These are phyloP conservation scores for Hypoxylon rickii DNA, from an alignment of 495 filamentous ascomycete species.

Conservation along the genomic window DNA sequence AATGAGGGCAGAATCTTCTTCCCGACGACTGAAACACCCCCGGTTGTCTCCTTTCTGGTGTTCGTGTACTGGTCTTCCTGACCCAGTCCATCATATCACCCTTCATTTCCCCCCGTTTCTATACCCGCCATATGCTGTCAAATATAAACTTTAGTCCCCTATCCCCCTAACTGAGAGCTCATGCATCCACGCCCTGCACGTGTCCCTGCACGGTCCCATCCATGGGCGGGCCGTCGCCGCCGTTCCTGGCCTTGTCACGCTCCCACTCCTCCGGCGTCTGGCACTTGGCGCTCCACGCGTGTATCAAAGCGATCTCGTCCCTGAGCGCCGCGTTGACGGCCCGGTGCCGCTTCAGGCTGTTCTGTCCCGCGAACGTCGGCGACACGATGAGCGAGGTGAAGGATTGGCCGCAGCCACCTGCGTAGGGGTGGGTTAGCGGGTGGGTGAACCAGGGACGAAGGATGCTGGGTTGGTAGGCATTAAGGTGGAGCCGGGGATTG, in stretches of 20 bases:
- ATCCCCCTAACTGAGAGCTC: too few species aligned
- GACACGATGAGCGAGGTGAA: constrained; percentile 93
- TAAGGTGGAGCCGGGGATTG: constrained; percentile 17
- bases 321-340: constrained; percentile 87
- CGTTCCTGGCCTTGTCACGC: constrained; percentile 57
- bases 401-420: constrained; percentile 94
- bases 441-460: background rate
- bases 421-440: background rate
- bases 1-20: background rate
- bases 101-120: too few species aligned
- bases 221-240: constrained; percentile 44
- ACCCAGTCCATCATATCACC: too few species aligned
- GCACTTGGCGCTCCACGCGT: constrained; percentile 98
- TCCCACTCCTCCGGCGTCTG: constrained; percentile 94
- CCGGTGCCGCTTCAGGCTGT: constrained; percentile 82
- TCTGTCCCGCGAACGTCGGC: constrained; percentile 83
- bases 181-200: constrained; percentile 47
- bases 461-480: background rate
- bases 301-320: constrained; percentile 91
- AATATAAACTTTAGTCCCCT: too few species aligned
- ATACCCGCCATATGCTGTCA: too few species aligned
- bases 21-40: background rate
- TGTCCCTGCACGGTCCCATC: constrained; percentile 48
- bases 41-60: background rate
- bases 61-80: too few species aligned